phyloP scores from a whole-genome alignment of 2,329 filamentous ascomycete genomes.

The Penicillium sp. region DNA sequence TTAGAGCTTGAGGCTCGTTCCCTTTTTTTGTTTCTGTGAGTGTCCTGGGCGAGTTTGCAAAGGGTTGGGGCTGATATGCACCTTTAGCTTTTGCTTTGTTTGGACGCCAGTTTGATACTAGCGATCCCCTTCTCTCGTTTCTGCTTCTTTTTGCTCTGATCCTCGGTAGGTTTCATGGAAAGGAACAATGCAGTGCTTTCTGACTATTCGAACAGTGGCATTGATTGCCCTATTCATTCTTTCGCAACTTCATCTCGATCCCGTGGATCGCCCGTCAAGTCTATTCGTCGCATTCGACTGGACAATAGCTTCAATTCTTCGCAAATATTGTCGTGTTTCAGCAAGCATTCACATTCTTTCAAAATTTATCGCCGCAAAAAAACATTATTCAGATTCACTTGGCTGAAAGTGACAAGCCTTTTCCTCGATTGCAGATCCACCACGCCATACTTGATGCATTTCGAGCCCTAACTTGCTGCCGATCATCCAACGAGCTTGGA shows the following conservation, averaged over 20 bases:
- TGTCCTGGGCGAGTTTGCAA: constrained; percentile 7
- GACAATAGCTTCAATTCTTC: neutral
- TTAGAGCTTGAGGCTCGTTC: constrained; percentile 35
- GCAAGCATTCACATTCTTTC: constrained; percentile 6
- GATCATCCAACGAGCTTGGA: neutral
- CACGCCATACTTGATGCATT: constrained; percentile 12
- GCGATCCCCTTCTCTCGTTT: constrained; percentile 26
- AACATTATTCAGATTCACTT: neutral
- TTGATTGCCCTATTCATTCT: constrained; percentile 33
- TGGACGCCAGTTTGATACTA: constrained; percentile 31
- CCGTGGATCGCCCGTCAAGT: constrained; percentile 17
- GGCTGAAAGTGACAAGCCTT: neutral
- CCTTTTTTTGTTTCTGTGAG: constrained; percentile 17
- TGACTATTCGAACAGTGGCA: constrained; percentile 26
- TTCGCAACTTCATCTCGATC: constrained; percentile 23
- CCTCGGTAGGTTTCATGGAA: constrained; percentile 20
- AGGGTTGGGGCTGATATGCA: constrained; percentile 17
- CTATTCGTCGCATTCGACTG: neutral
- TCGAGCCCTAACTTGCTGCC: constrained; percentile 3
- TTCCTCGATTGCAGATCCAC: neutral
- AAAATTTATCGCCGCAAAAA: constrained; percentile 16
- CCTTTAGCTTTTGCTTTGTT: constrained; percentile 14
- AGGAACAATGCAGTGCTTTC: neutral
- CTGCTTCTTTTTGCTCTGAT: neutral
- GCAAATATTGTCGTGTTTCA: neutral